Base-by-base conservation (phyloP, 257 asterid genomes). In the Gentiana straminea region DNA sequence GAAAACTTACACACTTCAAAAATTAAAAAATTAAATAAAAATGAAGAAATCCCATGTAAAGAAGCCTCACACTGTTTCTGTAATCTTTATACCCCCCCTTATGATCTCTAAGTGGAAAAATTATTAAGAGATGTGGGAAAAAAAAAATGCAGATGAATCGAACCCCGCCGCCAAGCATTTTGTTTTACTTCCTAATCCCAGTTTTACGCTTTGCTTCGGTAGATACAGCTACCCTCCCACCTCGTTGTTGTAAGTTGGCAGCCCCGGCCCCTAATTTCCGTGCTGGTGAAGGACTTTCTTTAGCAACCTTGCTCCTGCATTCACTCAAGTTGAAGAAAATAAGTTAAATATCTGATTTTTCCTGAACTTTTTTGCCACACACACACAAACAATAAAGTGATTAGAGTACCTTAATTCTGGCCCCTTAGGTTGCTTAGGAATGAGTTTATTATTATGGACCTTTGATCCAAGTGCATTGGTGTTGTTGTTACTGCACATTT, bases 271-370 rank as follows among this genome's bases (percentile, higher is more conserved):
- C 71, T n/a, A 60, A 64, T 70, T 84, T 91, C 55, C 82, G 72
- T 36, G 84, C 79, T 8, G 88, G 88, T 32, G 95, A 86, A 47
- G 85, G 83, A 48, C 79, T 90, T 45, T 58, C n/a, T 70, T 68
- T 91, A 33, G 86, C 73, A 57, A 73, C 70, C 81, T 77, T 64
- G 68, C 72, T 77, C 86, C 98, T 84, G 75, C 52, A 64, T 24
- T 24, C 60, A 13, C 10, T 15, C 34, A 52, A 65, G 49, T 64
- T 13, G 41, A 44, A 52, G 51, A 33, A 56, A 65, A 6, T 9
- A 52, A 4, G 32, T 49, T 38, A 33, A 56, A 38, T 7, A 56
- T 8, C 49, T 3, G 51, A 33, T 38, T 8, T 4, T 36, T 34
- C 3, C 35, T 13, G 4, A 44, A 33, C 7, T 45, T 36, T 10